These are phyloP conservation scores for Dactylonectria macrodidyma DNA, from an alignment of 2,329 filamentous ascomycete species.

Conservation along the genomic window DNA sequence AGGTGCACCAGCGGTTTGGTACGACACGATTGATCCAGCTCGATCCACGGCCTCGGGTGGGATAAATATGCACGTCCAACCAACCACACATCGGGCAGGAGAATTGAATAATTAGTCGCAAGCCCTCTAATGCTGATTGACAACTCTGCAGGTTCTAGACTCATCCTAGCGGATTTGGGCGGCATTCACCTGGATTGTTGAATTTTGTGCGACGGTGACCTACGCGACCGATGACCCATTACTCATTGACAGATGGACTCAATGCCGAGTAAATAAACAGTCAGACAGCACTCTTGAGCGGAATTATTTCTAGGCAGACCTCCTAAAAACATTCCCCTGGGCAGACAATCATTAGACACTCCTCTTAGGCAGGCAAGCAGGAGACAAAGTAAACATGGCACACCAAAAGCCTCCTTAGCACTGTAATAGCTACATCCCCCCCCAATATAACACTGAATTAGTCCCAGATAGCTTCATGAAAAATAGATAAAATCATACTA, in stretches of 20 bases:
- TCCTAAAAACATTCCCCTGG: too few species aligned
- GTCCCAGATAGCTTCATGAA: too few species aligned
- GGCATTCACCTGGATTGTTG: constrained; percentile 19
- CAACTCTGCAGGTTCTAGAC: constrained; percentile 14
- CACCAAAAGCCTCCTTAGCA: too few species aligned
- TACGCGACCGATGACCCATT: neutral
- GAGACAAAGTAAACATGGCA: too few species aligned
- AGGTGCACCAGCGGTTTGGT: neutral
- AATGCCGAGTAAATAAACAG: neutral
- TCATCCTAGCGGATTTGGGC: constrained; percentile 6
- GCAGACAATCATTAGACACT: too few species aligned
- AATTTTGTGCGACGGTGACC: neutral
- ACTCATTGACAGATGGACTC: neutral
- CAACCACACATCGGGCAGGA: constrained; percentile 20
- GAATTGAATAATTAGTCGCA: constrained; percentile 2
- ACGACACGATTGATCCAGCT: neutral
- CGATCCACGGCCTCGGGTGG: constrained; percentile 16
- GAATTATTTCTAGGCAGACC: too few species aligned
- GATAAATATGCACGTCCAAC: constrained; percentile 12
- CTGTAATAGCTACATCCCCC: too few species aligned
- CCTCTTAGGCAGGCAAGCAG: too few species aligned
- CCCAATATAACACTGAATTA: too few species aligned
- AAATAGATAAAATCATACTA: too few species aligned
- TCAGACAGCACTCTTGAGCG: neutral
- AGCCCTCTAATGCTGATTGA: neutral